These are phyloP conservation scores for Tricholoma saponaceum DNA, from an alignment of 768 basidiomycete species.

Conservation along the genomic window DNA sequence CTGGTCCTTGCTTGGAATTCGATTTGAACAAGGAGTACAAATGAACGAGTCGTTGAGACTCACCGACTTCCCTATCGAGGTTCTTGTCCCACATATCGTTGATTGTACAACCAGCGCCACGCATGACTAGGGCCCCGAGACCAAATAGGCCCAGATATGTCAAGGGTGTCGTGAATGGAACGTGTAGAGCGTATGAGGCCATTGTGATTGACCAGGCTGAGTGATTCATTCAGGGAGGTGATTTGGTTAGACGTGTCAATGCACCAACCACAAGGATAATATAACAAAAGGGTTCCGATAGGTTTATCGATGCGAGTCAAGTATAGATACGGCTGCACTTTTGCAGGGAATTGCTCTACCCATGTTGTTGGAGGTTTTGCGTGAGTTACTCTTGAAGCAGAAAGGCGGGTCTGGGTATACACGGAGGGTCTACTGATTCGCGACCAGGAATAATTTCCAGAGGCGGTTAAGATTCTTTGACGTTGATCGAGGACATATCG, in stretches of 20 bases:
- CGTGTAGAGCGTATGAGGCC: conserved; percentile 78
- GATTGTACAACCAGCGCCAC: conserved; percentile 97
- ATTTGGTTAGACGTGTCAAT: not conserved
- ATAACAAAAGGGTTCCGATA: conserved; percentile 87
- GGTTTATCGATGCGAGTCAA: conserved; percentile 93
- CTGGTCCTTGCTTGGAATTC: conserved; percentile 69
- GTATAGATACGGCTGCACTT: conserved; percentile 73
- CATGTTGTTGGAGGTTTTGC: conserved; percentile 37
- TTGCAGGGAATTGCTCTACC: conserved; percentile 61
- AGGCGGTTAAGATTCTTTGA: not conserved
- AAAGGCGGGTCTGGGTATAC: conserved; percentile 7
- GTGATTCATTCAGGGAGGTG: conserved; percentile 1
- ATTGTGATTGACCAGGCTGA: conserved; percentile 98
- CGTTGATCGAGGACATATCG: not conserved
- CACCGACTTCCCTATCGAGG: conserved; percentile 90
- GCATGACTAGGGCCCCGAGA: conserved; percentile 89
- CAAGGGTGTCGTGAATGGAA: conserved; percentile 63
- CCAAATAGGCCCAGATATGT: conserved; percentile 84
- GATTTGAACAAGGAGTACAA: not conserved
- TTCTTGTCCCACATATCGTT: conserved; percentile 98
- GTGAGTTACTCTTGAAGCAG: conserved; percentile 4
- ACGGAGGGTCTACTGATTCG: not conserved
- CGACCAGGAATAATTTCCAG: not conserved
- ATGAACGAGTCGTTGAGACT: conserved; percentile 13
- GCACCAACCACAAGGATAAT: conserved; percentile 83